phyloP scores from a whole-genome alignment of 371 early-diverging fungal genomes.

The Mortierella sp. region DNA sequence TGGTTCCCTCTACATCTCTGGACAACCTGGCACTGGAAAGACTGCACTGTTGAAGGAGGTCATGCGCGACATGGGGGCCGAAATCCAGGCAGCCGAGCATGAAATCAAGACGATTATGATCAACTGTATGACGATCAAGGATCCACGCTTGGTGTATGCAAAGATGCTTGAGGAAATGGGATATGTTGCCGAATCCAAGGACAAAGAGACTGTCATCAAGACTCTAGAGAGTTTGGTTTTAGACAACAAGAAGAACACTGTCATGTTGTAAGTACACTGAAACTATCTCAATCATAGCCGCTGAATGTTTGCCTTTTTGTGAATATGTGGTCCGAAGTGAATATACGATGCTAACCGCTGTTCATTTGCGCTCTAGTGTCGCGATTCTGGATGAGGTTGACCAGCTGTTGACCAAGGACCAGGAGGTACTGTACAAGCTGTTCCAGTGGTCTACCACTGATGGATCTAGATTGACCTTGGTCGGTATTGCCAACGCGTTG shows the following conservation, averaged over 20 bases:
- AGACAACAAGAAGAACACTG: constrained; percentile 49
- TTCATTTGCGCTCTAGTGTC: constrained; percentile 61
- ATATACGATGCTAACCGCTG: not conserved
- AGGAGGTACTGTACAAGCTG: constrained; percentile 90
- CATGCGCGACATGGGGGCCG: constrained; percentile 60
- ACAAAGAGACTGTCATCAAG: constrained; percentile 50
- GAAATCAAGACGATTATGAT: constrained; percentile 70
- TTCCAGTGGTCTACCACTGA: constrained; percentile 84
- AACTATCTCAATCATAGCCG: not conserved
- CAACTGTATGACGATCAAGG: constrained; percentile 90
- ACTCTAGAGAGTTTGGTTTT: constrained; percentile 59
- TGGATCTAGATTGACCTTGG: constrained; percentile 78
- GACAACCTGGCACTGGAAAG: constrained; percentile 97
- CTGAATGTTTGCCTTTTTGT: not conserved
- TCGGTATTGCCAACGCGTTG: constrained; percentile 98
- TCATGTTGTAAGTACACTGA: constrained; percentile 60
- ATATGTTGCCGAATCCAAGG: constrained; percentile 23
- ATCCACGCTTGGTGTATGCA: constrained; percentile 78
- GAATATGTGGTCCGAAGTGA: not conserved
- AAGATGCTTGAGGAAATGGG: constrained; percentile 71
- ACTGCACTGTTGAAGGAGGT: constrained; percentile 87
- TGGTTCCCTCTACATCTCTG: constrained; percentile 88
- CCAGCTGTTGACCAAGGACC: constrained; percentile 82
- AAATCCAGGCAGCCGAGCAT: constrained; percentile 48
- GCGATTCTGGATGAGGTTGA: constrained; percentile 96